phyloP scores from a whole-genome alignment of 306 rosid species.

The Sophora flavescens region DNA sequence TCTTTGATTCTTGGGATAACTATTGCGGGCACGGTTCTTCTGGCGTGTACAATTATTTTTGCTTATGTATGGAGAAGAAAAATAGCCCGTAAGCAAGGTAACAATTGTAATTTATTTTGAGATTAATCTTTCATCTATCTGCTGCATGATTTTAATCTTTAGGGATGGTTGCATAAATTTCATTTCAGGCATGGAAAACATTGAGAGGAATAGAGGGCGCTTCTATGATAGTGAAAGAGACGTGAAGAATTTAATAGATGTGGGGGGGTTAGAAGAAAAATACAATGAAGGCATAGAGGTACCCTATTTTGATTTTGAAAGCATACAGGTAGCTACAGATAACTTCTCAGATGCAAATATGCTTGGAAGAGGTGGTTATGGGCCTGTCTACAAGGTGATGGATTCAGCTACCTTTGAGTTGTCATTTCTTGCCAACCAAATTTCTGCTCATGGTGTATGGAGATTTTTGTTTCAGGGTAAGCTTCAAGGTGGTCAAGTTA shows the following conservation, averaged over 20 bases:
- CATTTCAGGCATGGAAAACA: not conserved
- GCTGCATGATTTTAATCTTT: too few relatives aligned
- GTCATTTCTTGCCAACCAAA: not conserved
- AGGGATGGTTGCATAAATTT: not conserved
- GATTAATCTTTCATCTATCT: too few relatives aligned
- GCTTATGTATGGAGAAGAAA: not conserved
- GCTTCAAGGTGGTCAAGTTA: slow-evolving; percentile 30
- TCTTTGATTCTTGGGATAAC: not conserved
- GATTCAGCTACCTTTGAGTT: not conserved
- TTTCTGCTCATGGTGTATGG: not conserved
- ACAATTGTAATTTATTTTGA: not conserved
- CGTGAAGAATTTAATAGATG: slow-evolving; percentile 29
- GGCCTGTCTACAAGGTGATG: slow-evolving; percentile 56
- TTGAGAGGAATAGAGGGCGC: not conserved
- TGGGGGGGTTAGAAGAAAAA: slow-evolving; percentile 25
- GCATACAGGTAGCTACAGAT: slow-evolving; percentile 45
- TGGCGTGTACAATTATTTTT: not conserved
- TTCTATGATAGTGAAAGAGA: not conserved
- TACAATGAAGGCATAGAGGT: slow-evolving; percentile 45
- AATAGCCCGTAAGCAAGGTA: slow-evolving; percentile 19
- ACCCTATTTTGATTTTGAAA: slow-evolving; percentile 34
- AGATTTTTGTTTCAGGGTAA: slow-evolving; percentile 28
- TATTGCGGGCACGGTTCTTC: not conserved
- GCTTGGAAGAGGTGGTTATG: slow-evolving; percentile 61
- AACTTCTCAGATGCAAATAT: slow-evolving; percentile 53